Evolutionary conservation across 495 filamentous ascomycete species (phyloP), one percentile per base, ranked within the genome.

Genomic region (Penicillium coprophilum): DNA sequence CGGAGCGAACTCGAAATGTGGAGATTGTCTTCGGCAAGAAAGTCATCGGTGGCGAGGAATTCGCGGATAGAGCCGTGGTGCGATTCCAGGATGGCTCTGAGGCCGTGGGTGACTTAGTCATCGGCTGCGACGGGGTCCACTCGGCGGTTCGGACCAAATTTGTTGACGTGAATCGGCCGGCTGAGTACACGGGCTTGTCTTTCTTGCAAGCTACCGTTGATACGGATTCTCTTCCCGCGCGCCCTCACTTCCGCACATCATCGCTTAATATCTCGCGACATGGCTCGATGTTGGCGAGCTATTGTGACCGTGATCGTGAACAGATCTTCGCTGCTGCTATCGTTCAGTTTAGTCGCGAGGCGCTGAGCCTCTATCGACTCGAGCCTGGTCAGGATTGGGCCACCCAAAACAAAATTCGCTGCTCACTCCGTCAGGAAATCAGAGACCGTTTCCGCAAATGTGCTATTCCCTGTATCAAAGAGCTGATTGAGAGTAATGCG

Each of bases 71-170:
- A 20, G 80, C 82, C 1, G 69, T 69, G 8, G 60, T 83, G 13
- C 64, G 70, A 24, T 86, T 87, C 61, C 64, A 76, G 27, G 80
- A 82, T 61, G 77, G 79, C 4, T 71, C 71, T 0, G 64, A 67
- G 4, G 78, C 72, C 0, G 65, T 67, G 23, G 82, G 74, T 0
- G 80, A 86, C 53, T 62, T 87, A 6, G 67, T 87, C 2, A 63
- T 86, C 8, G 84, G 83, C 43, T 85, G 83, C 63, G 85, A 87
- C 58, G 85, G 85, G 6, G 82, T 86, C n/a, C 80, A 84, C 65
- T 86, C 83, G 2, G 72, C 73, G 17, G 75, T 80, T 10, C 78
- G 84, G 11, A 75, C 72, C 17, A 63, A 71, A 15, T 81, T 79
- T 59, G 75, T 87, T 31, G 81, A 84, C 55, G 75, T 77, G 0